A percentile compares a stretch with the other conserved stretches of the same genome.
Evolutionary conservation across 1,284 basidiomycete genomes (phyloP).

Genomic region (Malassezia restricta): DNA sequence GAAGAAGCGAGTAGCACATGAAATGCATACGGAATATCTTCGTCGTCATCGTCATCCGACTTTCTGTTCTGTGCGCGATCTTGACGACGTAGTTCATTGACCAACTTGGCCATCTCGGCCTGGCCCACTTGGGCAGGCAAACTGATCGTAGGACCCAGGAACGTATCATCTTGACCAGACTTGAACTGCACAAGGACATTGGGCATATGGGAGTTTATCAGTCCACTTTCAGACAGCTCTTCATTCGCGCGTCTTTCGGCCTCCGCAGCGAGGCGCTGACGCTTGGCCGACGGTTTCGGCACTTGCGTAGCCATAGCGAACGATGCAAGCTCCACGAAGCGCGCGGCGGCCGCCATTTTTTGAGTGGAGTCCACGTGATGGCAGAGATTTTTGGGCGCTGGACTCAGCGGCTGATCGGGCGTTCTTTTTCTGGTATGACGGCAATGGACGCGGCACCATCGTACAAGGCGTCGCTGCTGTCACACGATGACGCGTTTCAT

Average conservation of each 20-base stretch:
- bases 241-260: slow-evolving; percentile 23
- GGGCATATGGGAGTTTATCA: slow-evolving; percentile 29
- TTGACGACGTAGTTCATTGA: slow-evolving; percentile 36
- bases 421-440: not conserved
- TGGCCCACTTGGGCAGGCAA: slow-evolving; percentile 37
- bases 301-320: slow-evolving; percentile 34
- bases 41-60: slow-evolving; percentile 27
- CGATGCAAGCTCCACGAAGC: not conserved
- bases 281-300: slow-evolving; percentile 29
- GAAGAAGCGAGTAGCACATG: slow-evolving; percentile 31
- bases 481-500: slow-evolving; percentile 32
- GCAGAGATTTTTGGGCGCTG: slow-evolving; percentile 9
- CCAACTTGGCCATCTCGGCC: slow-evolving; percentile 32
- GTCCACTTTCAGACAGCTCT: slow-evolving; percentile 22
- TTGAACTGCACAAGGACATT: slow-evolving; percentile 41
- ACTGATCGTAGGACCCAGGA: slow-evolving; percentile 37
- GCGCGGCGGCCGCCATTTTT: not conserved
- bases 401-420: not conserved
- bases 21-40: slow-evolving; percentile 42
- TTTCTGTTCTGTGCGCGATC: slow-evolving; percentile 11
- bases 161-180: slow-evolving; percentile 30
- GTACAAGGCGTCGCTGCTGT: slow-evolving; percentile 17
- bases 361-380: slow-evolving; percentile 14
- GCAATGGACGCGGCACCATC: not conserved
- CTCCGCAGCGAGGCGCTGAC: slow-evolving; percentile 26